phyloP scores from a whole-genome alignment of 257 asterid genomes.

The Phtheirospermum japonicum region DNA sequence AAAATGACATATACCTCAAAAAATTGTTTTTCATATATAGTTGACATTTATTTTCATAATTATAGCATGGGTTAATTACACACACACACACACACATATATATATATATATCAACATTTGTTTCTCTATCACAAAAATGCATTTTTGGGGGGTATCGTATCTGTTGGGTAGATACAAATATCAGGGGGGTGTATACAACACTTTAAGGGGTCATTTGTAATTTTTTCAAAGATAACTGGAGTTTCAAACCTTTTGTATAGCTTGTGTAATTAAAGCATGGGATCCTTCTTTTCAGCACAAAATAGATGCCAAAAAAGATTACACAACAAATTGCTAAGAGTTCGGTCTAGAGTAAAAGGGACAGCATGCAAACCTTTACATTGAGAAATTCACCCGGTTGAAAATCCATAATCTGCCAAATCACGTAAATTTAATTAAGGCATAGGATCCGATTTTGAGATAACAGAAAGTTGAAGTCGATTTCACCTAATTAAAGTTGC shows the following conservation, averaged over 20 bases:
- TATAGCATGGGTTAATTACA: not conserved
- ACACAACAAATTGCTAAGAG: not conserved
- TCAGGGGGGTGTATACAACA: not conserved
- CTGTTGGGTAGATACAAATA: no score
- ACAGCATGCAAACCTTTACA: conserved; percentile 65
- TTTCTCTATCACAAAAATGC: no score
- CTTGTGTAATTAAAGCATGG: not conserved
- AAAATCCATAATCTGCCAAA: conserved; percentile 90
- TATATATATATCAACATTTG: no score
- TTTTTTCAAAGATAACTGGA: not conserved
- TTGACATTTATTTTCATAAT: not conserved
- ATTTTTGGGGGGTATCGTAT: no score
- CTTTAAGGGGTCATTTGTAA: not conserved
- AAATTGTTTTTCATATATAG: no score
- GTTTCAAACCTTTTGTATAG: not conserved
- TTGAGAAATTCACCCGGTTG: conserved; percentile 96
- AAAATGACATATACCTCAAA: no score
- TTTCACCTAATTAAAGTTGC: not conserved
- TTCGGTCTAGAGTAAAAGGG: not conserved
- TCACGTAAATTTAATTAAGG: conserved; percentile 11
- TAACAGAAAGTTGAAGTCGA: not conserved
- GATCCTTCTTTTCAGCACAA: not conserved
- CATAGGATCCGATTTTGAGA: not conserved
- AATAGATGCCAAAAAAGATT: not conserved
- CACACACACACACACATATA: no score